Conservation (phyloP, 192 early-diverging fungal species). For the Podila minutissima region DNA sequence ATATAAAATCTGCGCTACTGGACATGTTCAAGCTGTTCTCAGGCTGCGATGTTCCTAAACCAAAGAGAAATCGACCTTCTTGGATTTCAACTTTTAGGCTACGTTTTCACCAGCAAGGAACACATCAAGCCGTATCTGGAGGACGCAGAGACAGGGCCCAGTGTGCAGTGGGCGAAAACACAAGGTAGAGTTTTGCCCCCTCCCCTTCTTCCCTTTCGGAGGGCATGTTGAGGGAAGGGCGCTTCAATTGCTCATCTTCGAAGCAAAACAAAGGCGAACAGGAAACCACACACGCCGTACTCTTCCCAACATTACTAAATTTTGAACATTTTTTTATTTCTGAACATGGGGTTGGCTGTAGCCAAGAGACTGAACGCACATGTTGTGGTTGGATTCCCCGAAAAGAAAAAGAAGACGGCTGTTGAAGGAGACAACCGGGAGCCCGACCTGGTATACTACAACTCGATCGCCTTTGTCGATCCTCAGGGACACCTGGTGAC, state of each 20-base stretch:
- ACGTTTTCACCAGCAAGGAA: conserved; percentile 66
- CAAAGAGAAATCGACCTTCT: not conserved
- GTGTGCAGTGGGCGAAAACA: conserved; percentile 68
- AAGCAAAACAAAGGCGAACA: too few relatives aligned
- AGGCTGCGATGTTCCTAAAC: not conserved
- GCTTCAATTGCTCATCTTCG: too few relatives aligned
- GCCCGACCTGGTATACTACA: conserved; percentile 60
- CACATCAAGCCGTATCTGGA: conserved; percentile 71
- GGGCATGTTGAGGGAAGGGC: too few relatives aligned
- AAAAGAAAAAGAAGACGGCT: conserved; percentile 30
- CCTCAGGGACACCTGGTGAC: conserved; percentile 56
- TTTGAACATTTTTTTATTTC: not conserved
- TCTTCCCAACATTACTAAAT: not conserved
- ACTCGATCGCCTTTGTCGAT: conserved; percentile 69
- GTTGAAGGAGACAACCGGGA: not conserved
- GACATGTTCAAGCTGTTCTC: too few relatives aligned
- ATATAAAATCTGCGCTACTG: too few relatives aligned
- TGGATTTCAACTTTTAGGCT: conserved; percentile 56
- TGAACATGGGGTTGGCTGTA: conserved; percentile 3
- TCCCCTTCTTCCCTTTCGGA: too few relatives aligned
- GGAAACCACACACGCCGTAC: not conserved
- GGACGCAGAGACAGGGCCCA: conserved; percentile 61
- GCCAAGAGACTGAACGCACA: conserved; percentile 63
- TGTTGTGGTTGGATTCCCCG: conserved; percentile 79
- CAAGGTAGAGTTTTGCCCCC: conserved; percentile 52